A percentile compares a stretch with the other conserved stretches of the same genome.
Conservation (phyloP, 371 early-diverging fungal species). For the Choanephora cucurbitarum region DNA sequence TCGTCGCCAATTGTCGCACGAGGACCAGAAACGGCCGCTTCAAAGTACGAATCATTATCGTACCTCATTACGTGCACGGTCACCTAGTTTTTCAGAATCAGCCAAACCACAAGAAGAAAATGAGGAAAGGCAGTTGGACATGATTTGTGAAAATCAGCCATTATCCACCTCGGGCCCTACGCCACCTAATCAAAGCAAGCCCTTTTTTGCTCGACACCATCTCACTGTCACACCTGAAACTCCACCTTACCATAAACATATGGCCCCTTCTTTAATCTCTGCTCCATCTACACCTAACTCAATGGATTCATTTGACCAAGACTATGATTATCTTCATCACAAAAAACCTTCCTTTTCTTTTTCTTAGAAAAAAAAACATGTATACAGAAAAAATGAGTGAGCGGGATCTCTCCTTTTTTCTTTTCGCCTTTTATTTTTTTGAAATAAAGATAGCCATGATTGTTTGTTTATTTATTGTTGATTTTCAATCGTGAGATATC, state of each 20-base stretch:
- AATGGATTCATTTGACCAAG: slow-evolving; percentile 25
- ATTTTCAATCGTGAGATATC: slow-evolving; percentile 1
- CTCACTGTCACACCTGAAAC: slow-evolving; percentile 17
- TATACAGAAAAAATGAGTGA: background rate
- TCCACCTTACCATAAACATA: slow-evolving; percentile 25
- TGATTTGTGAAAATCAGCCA: slow-evolving; percentile 20
- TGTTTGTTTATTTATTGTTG: slow-evolving; percentile 3
- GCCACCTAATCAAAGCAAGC: background rate
- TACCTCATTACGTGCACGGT: slow-evolving; percentile 24
- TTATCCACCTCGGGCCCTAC: background rate
- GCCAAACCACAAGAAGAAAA: background rate
- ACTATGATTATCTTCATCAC: slow-evolving; percentile 13
- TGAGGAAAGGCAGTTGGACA: slow-evolving; percentile 7
- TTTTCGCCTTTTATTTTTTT: slow-evolving; percentile 8
- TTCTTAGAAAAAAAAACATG: background rate
- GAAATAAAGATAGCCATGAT: too few species aligned
- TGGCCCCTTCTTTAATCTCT: slow-evolving; percentile 33
- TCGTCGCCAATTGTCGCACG: slow-evolving; percentile 27
- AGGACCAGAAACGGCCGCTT: slow-evolving; percentile 4
- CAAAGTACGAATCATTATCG: slow-evolving; percentile 3
- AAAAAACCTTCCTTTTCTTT: background rate
- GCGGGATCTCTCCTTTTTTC: too few species aligned
- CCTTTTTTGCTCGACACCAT: background rate
- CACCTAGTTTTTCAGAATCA: slow-evolving; percentile 1
- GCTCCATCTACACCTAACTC: slow-evolving; percentile 48